Evolutionary conservation across 345 rosid genomes (phyloP).

Genomic region (Gossypium stocksii): DNA sequence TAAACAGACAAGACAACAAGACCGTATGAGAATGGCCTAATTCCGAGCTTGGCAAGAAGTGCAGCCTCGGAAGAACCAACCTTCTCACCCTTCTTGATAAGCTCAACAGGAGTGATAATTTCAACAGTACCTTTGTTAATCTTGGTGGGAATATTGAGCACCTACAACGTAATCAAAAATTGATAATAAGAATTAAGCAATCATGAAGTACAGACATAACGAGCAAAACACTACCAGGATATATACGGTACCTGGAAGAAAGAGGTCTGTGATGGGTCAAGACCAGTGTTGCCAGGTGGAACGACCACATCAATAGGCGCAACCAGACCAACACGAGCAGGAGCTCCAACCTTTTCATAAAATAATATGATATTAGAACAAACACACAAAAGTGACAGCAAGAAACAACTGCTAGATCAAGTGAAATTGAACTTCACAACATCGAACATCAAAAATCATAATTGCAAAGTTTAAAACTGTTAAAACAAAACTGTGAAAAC

Average conservation of each 20-base stretch:
- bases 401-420: neutral
- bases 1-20: conserved; percentile 66
- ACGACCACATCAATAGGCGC: conserved; percentile 94
- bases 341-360: conserved; percentile 79
- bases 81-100: conserved; percentile 92
- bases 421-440: too few species aligned
- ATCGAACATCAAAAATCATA: neutral
- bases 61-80: conserved; percentile 98
- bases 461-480: too few species aligned
- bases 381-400: neutral
- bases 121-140: conserved; percentile 99
- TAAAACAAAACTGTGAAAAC: too few species aligned
- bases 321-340: conserved; percentile 95
- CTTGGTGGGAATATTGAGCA: conserved; percentile 92
- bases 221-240: neutral
- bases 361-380: neutral
- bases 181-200: neutral
- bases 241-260: conserved; percentile 67
- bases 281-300: conserved; percentile 95
- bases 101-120: conserved; percentile 89
- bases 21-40: conserved; percentile 94
- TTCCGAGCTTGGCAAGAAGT: conserved; percentile 77
- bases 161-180: conserved; percentile 25
- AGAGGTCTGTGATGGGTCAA: conserved; percentile 95
- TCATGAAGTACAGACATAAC: neutral